A percentile compares a stretch with the other conserved stretches of the same genome.
These are phyloP conservation scores for Ananas comosus DNA, from an alignment of 176 grass and related monocot genomes.

Conservation along the genomic window DNA sequence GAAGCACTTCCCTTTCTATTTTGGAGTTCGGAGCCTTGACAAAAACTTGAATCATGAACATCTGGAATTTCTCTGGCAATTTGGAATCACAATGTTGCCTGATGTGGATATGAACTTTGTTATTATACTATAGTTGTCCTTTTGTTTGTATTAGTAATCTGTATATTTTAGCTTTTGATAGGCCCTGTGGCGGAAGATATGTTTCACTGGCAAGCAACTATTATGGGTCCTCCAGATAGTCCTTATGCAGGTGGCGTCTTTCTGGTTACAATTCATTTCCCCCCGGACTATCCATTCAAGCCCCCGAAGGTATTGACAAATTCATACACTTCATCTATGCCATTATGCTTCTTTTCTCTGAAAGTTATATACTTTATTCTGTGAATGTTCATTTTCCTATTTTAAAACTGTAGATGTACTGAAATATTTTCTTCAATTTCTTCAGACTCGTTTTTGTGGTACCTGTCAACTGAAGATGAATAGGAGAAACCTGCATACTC, in stretches of 20 bases:
- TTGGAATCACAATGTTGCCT: neutral
- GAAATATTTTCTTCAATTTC: no score
- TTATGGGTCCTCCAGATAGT: conserved; percentile 18
- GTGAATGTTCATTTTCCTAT: neutral
- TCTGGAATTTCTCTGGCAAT: neutral
- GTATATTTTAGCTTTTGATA: neutral
- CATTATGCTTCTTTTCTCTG: neutral
- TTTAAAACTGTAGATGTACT: neutral
- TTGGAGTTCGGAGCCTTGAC: neutral
- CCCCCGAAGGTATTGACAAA: conserved; percentile 14
- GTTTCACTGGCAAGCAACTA: conserved; percentile 21
- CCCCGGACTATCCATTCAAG: conserved; percentile 17
- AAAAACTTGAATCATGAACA: neutral
- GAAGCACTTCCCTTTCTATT: no score
- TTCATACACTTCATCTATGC: neutral
- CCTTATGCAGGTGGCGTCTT: conserved; percentile 16
- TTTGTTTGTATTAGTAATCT: neutral
- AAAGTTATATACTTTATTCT: neutral
- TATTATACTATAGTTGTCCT: neutral
- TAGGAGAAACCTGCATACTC: no score
- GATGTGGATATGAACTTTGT: neutral
- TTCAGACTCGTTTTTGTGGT: no score
- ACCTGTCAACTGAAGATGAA: no score
- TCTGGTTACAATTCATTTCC: conserved; percentile 13
- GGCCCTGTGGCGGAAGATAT: conserved; percentile 18